phyloP scores from a whole-genome alignment of 2,329 filamentous ascomycete genomes.

The Paecilomyces niveus region DNA sequence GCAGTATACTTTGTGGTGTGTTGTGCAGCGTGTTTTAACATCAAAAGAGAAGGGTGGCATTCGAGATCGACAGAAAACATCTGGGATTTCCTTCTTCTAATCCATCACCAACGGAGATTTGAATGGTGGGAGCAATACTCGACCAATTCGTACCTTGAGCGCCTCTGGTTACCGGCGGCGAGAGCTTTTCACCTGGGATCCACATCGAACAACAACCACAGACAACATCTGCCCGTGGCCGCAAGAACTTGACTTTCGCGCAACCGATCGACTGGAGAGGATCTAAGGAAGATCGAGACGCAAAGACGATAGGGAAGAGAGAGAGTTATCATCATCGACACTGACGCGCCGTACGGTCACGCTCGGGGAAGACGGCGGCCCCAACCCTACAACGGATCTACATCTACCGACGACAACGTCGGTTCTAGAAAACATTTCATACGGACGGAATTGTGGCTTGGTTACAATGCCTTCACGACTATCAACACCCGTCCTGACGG shows the following conservation, averaged over 20 bases:
- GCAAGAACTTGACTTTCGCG: neutral
- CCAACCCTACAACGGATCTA: slow-evolving; percentile 20
- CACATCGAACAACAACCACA: neutral
- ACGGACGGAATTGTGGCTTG: slow-evolving; percentile 17
- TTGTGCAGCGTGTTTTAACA: slow-evolving; percentile 5
- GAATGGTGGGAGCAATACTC: neutral
- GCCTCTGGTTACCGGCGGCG: neutral
- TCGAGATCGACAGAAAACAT: too few species aligned
- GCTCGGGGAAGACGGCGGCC: slow-evolving; percentile 38
- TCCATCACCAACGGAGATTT: neutral
- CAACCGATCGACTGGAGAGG: neutral
- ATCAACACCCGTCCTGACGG: slow-evolving; percentile 78
- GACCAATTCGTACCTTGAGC: neutral
- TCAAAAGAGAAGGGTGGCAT: neutral
- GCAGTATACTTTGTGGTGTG: neutral
- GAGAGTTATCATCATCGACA: slow-evolving; percentile 12
- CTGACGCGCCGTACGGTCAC: slow-evolving; percentile 35
- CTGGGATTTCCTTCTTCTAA: neutral
- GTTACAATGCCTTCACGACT: slow-evolving; percentile 71
- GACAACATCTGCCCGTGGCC: neutral
- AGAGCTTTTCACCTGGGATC: neutral
- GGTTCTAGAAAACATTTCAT: slow-evolving; percentile 1
- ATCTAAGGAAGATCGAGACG: slow-evolving; percentile 5
- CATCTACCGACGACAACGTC: neutral
- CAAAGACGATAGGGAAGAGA: slow-evolving; percentile 6